A percentile compares a stretch with the other conserved stretches of the same genome.
Conservation (phyloP, 2,329 filamentous ascomycete genomes). For the Aspergillus sp. region DNA sequence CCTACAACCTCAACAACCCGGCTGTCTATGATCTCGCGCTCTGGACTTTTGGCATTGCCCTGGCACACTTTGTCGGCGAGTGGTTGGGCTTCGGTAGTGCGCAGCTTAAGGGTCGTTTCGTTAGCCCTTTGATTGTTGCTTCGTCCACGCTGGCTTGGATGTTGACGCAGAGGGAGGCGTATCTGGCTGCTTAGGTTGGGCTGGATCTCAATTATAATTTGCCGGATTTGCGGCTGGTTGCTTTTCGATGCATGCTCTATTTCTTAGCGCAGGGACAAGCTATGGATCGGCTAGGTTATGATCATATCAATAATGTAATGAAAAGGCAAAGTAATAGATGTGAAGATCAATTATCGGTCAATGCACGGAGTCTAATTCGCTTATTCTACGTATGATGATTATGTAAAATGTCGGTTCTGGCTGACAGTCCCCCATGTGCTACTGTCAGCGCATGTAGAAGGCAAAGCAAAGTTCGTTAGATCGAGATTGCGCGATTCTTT, state of each 20-base stretch:
- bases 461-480: too few relatives aligned
- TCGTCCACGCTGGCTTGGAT: constrained; percentile 63
- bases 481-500: too few relatives aligned
- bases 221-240: not conserved
- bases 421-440: too few relatives aligned
- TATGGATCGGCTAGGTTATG: not conserved
- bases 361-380: not conserved
- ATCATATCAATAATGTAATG: not conserved
- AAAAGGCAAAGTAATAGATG: not conserved
- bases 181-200: constrained; percentile 30
- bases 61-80: constrained; percentile 77
- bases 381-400: too few relatives aligned
- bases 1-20: constrained; percentile 74
- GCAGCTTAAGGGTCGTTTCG: constrained; percentile 61
- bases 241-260: not conserved
- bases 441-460: too few relatives aligned
- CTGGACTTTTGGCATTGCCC: constrained; percentile 78
- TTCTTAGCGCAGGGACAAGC: not conserved
- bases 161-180: constrained; percentile 55
- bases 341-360: not conserved
- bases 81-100: constrained; percentile 77
- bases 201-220: constrained; percentile 10
- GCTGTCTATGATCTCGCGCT: constrained; percentile 77
- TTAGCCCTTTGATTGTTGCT: constrained; percentile 60
- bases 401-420: too few relatives aligned